Evolutionary conservation across 2,329 filamentous ascomycete species (phyloP), one percentile per base, ranked within the genome.

Genomic region (Plenodomus biglobosus): DNA sequence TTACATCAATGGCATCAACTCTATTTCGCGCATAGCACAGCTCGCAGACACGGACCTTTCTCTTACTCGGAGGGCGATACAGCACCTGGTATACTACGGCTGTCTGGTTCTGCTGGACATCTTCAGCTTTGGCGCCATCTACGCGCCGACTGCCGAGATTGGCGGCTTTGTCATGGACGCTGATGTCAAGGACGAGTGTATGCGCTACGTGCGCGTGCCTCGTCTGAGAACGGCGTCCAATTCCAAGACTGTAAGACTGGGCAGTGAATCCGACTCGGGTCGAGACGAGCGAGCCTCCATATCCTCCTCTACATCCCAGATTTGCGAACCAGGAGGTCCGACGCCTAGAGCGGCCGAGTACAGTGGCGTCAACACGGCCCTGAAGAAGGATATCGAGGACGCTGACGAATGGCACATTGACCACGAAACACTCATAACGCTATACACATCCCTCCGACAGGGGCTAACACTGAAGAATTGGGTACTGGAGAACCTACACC

Each of bases 61-160:
- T 41, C 84, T 99, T 19, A 90, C 92, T 46, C 88, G 90, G 64
- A 86, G 90, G 43, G 92, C 91, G 7, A 82, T 97, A 48, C 86
- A 89, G 54, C 92, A 97, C 69, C 80, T 99, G 8, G 80, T 97
- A 20, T 95, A 95, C 77, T 96, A 97, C 72, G 90, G 92, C 66
- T 92, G 90, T 63, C 82, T 96, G 30, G 80, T 96, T 20, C 82
- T 97, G 44, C 83, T 97, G 10, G 94, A 99, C 73, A 88, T 96
- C 61, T 97, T 97, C 77, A 91, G 94, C 70, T 99, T 97, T 69
- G 81, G 85, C 24, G 90, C 89, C 36, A 92, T 95, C 62, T 99
- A 99, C 67, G 91, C 92, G 0, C 86, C 87, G 0, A 90, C 90
- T 0, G 80, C 85, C 0, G 86, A 88, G 32, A 86, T 99, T 48